Evolutionary conservation across 768 basidiomycete species (phyloP), one percentile per base, ranked within the genome.

Genomic region (Kwoniella sp.): DNA sequence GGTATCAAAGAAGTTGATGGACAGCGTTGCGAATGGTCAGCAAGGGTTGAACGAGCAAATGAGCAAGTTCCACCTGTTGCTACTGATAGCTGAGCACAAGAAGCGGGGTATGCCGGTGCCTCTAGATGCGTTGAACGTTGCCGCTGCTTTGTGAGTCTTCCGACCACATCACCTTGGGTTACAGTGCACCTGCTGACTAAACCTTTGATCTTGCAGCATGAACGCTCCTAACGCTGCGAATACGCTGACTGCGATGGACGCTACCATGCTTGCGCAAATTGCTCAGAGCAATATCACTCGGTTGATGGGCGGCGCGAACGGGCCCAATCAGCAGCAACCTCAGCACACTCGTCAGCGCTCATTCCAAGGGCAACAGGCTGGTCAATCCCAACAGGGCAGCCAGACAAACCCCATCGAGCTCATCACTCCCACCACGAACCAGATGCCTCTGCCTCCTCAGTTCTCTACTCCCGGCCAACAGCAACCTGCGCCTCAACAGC

Each of bases 391-490:
- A 36, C 67, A 67, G 48, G 63, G 60, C 17, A 68, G 67, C 22
- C 67, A 68, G 36, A 55, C 56, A 10, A 74, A 74, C 40, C 73
- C 73, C 10, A 72, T 74, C 52, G 73, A 74, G 25, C 48, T 74
- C 25, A 63, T 63, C 47, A 74, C 73, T 1, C 73, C 73, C 1
- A 60, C 60, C 8, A 55, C 63, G 44, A 49, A 51, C 44, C 55
- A 55, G 29, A 56, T 56, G 50, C 10, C 37, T 15, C 27, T 67
- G 27, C 56, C 61, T 0, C 56, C 25, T 10, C 61, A 63, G 40
- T 30, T 59, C 29, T 68, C 51, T 1, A 63, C 68, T 22, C 71
- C 65, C 1, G 61, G 46, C 17, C 63, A 63, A 29, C 59, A 61
- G 40, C 37, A 40, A 29, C n/a, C 58, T 15, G 27, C 29, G 1